A percentile compares a stretch with the other conserved stretches of the same genome.
Evolutionary conservation across 2,329 filamentous ascomycete genomes (phyloP).

Genomic region (Sporothrix sp.): DNA sequence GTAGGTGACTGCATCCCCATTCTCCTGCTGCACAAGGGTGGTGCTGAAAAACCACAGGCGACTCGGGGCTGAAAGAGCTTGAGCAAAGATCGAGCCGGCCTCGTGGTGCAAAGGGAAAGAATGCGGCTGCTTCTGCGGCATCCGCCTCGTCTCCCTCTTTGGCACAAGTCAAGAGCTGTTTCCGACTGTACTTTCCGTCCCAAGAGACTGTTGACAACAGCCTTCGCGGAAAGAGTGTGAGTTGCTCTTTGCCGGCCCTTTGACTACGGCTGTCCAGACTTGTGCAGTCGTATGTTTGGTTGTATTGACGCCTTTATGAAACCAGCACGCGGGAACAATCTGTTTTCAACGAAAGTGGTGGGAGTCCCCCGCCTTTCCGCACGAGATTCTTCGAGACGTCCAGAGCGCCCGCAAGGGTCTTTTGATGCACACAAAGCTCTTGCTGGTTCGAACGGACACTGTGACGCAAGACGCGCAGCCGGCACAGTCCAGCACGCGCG

Average conservation of each 20-base stretch:
- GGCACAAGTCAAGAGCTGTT: slow-evolving; percentile 27
- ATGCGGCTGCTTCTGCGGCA: neutral
- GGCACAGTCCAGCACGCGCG: slow-evolving; percentile 20
- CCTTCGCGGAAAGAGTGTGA: slow-evolving; percentile 49
- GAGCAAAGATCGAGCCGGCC: slow-evolving; percentile 28
- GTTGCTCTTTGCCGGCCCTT: slow-evolving; percentile 24
- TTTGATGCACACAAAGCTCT: slow-evolving; percentile 80
- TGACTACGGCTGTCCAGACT: too few relatives aligned
- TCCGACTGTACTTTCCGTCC: slow-evolving; percentile 76
- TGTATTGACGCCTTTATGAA: too few relatives aligned
- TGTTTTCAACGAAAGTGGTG: slow-evolving; percentile 69
- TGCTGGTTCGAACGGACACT: slow-evolving; percentile 32
- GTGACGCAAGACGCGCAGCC: slow-evolving; percentile 19
- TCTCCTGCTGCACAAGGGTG: too few relatives aligned
- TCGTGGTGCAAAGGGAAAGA: slow-evolving; percentile 20
- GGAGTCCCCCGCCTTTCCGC: slow-evolving; percentile 59
- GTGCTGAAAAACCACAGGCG: slow-evolving; percentile 24
- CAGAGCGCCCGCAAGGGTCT: slow-evolving; percentile 59
- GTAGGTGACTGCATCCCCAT: slow-evolving; percentile 29
- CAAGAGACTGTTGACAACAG: slow-evolving; percentile 56
- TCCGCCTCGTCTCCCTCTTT: neutral
- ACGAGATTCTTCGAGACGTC: slow-evolving; percentile 62
- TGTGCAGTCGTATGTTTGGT: too few relatives aligned
- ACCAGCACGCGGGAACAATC: slow-evolving; percentile 69
- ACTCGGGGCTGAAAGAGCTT: slow-evolving; percentile 38